phyloP scores from a whole-genome alignment of 1,284 basidiomycete genomes.

The Earliella scabrosa region DNA sequence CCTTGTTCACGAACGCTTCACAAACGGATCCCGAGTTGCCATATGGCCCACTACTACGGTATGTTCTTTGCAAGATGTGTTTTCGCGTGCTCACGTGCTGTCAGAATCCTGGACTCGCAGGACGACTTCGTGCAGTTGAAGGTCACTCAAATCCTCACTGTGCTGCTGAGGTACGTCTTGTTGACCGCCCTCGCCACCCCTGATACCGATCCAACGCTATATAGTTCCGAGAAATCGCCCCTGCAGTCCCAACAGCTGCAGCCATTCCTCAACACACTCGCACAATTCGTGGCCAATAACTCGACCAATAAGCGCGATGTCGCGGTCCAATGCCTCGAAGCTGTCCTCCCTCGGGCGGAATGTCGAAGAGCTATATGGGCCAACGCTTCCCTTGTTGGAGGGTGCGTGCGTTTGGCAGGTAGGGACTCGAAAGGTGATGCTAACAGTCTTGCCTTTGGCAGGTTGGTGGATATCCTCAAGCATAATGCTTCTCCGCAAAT shows the following conservation, averaged over 20 bases:
- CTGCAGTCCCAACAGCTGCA: slow-evolving; percentile 62
- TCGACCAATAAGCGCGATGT: slow-evolving; percentile 83
- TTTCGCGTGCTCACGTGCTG: slow-evolving; percentile 10
- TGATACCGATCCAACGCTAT: background rate
- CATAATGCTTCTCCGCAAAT: slow-evolving; percentile 86
- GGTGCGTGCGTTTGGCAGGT: slow-evolving; percentile 59
- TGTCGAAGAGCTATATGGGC: slow-evolving; percentile 78
- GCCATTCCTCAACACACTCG: slow-evolving; percentile 70
- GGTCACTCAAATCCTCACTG: slow-evolving; percentile 85
- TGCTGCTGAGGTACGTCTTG: slow-evolving; percentile 73
- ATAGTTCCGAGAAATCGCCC: slow-evolving; percentile 58
- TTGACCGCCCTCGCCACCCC: background rate
- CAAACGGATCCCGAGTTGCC: slow-evolving; percentile 80
- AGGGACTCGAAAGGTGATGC: too few species aligned
- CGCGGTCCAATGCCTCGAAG: slow-evolving; percentile 88
- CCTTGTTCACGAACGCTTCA: slow-evolving; percentile 66
- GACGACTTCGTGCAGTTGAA: slow-evolving; percentile 96
- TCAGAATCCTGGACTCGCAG: slow-evolving; percentile 79
- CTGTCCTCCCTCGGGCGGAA: slow-evolving; percentile 81
- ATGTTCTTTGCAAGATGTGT: slow-evolving; percentile 20
- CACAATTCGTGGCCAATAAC: slow-evolving; percentile 64
- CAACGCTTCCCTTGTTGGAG: slow-evolving; percentile 66
- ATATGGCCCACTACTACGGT: slow-evolving; percentile 86
- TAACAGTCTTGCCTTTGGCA: slow-evolving; percentile 37
- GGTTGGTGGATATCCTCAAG: slow-evolving; percentile 80